Evolutionary conservation across 2,329 filamentous ascomycete species (phyloP), one percentile per base, ranked within the genome.

Genomic region (Apiospora aurea): DNA sequence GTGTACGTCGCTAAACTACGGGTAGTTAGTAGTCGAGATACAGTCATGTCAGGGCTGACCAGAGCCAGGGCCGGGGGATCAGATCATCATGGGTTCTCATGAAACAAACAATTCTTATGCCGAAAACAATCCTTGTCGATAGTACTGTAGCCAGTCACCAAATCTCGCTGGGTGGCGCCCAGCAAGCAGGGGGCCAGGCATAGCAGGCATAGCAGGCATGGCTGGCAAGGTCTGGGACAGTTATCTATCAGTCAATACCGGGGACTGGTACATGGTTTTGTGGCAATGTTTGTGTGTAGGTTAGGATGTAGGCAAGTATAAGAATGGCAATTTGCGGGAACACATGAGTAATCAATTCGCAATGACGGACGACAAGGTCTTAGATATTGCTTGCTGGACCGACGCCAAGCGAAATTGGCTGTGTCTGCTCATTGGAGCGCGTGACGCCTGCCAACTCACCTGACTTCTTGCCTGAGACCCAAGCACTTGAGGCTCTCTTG

Each of bases 21-120:
- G 5, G 34, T 5, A 18, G 14, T 29, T 16, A 16, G 14, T 18
- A 34, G 14, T 16, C 51, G 26, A 24, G 26, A 29, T 14, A 43
- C 13, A 13, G 41, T 64, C 57, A 64, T 41, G 29, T 41, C 57
- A 64, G 57, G 57, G 57, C 57, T 64, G 57, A 64, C 57, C 29
- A 41, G 57, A 21, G 8, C 57, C 57, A 38, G 34, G 34, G 34
- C 34, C 7, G 34, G 34, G 34, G 57, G 34, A 34, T 64, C 57
- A 64, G 57, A 41, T 64, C 34, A 64, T 64, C 57, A 64, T 64
- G 57, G 57, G 34, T 64, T n/a, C 57, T 41, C 4, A 64, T 64
- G 57, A 64, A 64, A 64, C 57, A 64, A 64, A 64, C 21, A 21
- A 38, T n/a, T 21, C 34, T 41, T 64, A 41, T 64, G 57, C 57